Evolutionary conservation across 495 filamentous ascomycete genomes (phyloP), one percentile per base, ranked within the genome.

Genomic region (Penicillium lividum): DNA sequence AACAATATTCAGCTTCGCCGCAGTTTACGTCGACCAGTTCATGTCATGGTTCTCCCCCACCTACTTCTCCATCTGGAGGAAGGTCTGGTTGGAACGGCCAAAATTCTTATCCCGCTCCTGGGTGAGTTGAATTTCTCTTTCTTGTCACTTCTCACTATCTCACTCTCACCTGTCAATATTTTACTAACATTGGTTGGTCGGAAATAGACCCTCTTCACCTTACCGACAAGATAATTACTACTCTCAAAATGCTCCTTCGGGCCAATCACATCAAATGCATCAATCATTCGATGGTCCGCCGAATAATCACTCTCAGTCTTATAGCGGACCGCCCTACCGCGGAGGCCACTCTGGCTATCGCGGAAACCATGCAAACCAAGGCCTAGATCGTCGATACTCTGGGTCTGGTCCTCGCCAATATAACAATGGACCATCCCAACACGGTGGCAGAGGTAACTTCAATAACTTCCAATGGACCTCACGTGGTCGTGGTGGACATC

Each of bases 11-110:
- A 29, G 79, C 80, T 31, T 85, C 86, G 22, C 80, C 86, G 6
- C 82, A 84, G 16, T 82, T 84, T 50, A 73, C 73, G 40, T 81
- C 86, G 34, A 79, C 74, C 51, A 82, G 80, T 36, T 86, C 86
- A n/a, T 82, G 82, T 60, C 84, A 85, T 59, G 83, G 80, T 25
- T 91, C 87, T 9, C 89, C 90, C 36, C 83, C 83, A 40, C 79
- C 83, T 8, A 79, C 82, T 49, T 91, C 89, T 28, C 86, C 89
- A 2, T 74, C 72, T 38, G 71, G 71, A 53, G 77, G 79, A 30
- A 76, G 84, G 62, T 82, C 82, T 25, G 81, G 81, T 28, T 84
- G 86, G 75, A 75, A 73, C 59, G 83, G 83, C 61, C 82, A 76
- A 58, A 70, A 74, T 64, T 77, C 78, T 42, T 85, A 84, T 63